Evolutionary conservation across 192 early-diverging fungal genomes (phyloP).

Genomic region (Bifiguratus adelaidae): DNA sequence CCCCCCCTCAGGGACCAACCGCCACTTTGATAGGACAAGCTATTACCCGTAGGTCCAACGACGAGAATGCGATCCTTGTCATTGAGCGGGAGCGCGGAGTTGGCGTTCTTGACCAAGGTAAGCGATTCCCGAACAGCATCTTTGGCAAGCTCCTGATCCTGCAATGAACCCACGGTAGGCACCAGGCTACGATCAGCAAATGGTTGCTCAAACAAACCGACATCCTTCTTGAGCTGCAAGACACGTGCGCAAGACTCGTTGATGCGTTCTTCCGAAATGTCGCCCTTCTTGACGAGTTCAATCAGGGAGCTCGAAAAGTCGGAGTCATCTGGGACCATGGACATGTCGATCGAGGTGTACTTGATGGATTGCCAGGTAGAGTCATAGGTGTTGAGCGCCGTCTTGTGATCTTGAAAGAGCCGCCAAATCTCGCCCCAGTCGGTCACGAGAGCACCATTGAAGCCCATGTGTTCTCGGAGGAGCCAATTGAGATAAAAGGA

Average conservation of each 20-base stretch:
- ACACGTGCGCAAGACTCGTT: constrained; percentile 35
- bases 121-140: constrained; percentile 31
- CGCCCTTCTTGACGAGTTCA: constrained; percentile 15
- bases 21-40: constrained; percentile 36
- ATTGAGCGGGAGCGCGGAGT: constrained; percentile 26
- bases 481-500: constrained; percentile 32
- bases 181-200: constrained; percentile 9
- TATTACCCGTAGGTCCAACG: constrained; percentile 44
- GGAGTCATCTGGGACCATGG: constrained; percentile 21
- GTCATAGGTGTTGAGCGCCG: constrained; percentile 17
- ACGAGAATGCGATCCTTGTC: no score
- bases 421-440: constrained; percentile 40
- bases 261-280: constrained; percentile 15
- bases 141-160: constrained; percentile 30
- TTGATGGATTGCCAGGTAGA: constrained; percentile 22
- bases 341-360: constrained; percentile 37
- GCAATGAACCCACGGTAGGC: constrained; percentile 26
- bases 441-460: constrained; percentile 38
- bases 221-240: constrained; percentile 47
- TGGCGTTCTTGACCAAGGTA: constrained; percentile 34
- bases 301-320: background rate
- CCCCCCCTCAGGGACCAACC: constrained; percentile 57
- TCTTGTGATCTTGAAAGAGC: constrained; percentile 23
- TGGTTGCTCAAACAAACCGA: constrained; percentile 26
- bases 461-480: constrained; percentile 32